These are phyloP conservation scores for Rhytidiadelphus loreus DNA, from an alignment of 225 moss, liverwort and hornwort species.

Conservation along the genomic window DNA sequence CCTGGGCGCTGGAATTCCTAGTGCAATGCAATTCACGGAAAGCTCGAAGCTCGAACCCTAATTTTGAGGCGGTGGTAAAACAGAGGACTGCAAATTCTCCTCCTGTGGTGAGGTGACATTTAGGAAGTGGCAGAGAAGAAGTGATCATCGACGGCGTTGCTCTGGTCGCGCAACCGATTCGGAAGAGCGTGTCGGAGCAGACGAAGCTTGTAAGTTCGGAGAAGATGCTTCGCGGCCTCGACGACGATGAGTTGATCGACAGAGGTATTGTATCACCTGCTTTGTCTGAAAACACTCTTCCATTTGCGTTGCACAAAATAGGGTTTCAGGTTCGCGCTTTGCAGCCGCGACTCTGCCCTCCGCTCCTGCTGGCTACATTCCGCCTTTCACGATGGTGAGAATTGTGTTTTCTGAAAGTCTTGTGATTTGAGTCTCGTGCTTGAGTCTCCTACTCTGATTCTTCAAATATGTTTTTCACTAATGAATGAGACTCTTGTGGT, in stretches of 20 bases:
- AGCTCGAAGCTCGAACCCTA: constrained; percentile 41
- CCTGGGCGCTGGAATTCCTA: constrained; percentile 59
- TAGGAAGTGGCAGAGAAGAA: constrained; percentile 42
- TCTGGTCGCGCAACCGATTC: constrained; percentile 53
- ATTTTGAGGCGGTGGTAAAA: constrained; percentile 32
- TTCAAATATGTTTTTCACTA: neutral
- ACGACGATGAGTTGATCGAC: neutral
- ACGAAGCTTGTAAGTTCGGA: constrained; percentile 69
- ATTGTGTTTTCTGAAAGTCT: neutral
- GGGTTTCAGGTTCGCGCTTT: neutral
- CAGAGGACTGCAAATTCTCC: constrained; percentile 23
- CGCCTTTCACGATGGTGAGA: neutral
- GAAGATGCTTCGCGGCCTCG: constrained; percentile 64
- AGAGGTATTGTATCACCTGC: neutral
- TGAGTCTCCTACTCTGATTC: neutral
- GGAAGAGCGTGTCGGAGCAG: constrained; percentile 44
- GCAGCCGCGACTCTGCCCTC: neutral
- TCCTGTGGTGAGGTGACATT: constrained; percentile 37
- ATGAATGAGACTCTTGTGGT: neutral
- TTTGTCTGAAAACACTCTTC: neutral
- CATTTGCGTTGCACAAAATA: neutral
- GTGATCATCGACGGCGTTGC: constrained; percentile 60
- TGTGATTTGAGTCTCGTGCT: neutral
- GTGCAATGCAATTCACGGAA: constrained; percentile 58
- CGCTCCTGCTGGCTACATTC: neutral